Evolutionary conservation across 179 eudicot species (phyloP).

Genomic region (Vitellaria paradoxa): DNA sequence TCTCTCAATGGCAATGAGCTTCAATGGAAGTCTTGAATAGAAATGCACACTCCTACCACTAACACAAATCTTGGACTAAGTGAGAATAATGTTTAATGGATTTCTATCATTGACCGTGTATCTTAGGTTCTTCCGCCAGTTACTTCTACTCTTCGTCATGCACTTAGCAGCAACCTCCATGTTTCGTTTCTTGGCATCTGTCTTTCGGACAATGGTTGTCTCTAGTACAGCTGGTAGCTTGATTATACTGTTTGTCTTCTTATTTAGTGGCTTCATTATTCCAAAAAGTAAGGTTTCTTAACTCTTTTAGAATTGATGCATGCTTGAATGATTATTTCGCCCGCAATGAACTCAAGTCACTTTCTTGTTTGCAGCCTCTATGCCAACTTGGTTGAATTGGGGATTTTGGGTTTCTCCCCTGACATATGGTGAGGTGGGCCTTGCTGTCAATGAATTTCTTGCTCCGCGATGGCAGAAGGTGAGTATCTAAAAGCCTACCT

Average conservation of each 20-base stretch:
- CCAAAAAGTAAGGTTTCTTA: conserved; percentile 49
- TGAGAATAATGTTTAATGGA: neutral
- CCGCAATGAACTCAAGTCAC: neutral
- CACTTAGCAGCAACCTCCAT: conserved; percentile 63
- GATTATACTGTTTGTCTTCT: conserved; percentile 36
- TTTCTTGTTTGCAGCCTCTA: conserved; percentile 47
- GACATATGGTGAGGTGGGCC: conserved; percentile 76
- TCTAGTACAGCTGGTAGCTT: conserved; percentile 45
- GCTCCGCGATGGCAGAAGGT: conserved; percentile 78
- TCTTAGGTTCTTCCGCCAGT: conserved; percentile 76
- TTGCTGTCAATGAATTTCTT: conserved; percentile 69
- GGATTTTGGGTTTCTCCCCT: conserved; percentile 75
- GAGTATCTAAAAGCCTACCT: conserved; percentile 7
- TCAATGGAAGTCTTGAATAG: too few species aligned
- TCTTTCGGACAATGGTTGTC: conserved; percentile 49
- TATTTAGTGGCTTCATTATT: conserved; percentile 74
- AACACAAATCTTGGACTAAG: neutral
- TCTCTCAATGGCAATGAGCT: too few species aligned
- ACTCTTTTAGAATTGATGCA: neutral
- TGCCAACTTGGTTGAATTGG: conserved; percentile 88
- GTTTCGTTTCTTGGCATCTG: conserved; percentile 71
- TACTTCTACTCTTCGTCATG: conserved; percentile 45
- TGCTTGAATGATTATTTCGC: neutral
- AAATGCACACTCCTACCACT: neutral
- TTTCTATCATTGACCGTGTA: neutral